Base-by-base conservation (phyloP, 495 filamentous ascomycete species). In the Daldinia caldariorum region DNA sequence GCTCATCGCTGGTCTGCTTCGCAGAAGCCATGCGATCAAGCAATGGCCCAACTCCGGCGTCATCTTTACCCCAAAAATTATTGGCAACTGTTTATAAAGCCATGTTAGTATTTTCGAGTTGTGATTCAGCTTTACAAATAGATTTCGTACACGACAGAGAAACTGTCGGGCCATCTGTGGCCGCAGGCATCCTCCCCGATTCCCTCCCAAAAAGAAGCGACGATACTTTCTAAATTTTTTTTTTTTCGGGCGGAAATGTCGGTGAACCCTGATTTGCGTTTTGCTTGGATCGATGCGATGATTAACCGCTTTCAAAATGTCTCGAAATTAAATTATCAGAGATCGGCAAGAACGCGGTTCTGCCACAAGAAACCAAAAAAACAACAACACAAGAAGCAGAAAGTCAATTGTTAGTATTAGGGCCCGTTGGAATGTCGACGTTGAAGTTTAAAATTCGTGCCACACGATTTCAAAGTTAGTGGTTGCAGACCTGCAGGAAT, bases 41-140 rank as follows among this genome's bases (percentile, higher is more conserved):
- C 80, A 99, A 88, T 60, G 96, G 96, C 49, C 85, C 84, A 71
- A 98, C 92, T 70, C 96, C 96, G 43, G 96, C 96, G 83, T 99
- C 96, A 78, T 99, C 94, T 84, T 94, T 97, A 66, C 96, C 96
- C 96, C 96, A 99, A 81, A 99, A 99, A 78, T 99, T 98, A 82
- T 98, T 98, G 74, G 96, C 94, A 80, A 98, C 93, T 97, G 54
- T 54, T 51, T 16, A 14, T n/a, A 49, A 49, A 26, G 26, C 45
- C 0, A 4, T 54, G 41, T 75, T 69, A 77, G 74, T 63, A 61
- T 64, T 31, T 35, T 1, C 9, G 2, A 3, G 6, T 41, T 32
- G 14, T n/a, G 34, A 38, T 29, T 4, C 18, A 12, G 14, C 14
- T 55, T 29, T 37, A 13, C 16, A 18, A 18, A 6, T 13, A 51